Evolutionary conservation across 2,329 filamentous ascomycete species (phyloP), one percentile per base, ranked within the genome.

Genomic region (Chaetothyriales sp.): DNA sequence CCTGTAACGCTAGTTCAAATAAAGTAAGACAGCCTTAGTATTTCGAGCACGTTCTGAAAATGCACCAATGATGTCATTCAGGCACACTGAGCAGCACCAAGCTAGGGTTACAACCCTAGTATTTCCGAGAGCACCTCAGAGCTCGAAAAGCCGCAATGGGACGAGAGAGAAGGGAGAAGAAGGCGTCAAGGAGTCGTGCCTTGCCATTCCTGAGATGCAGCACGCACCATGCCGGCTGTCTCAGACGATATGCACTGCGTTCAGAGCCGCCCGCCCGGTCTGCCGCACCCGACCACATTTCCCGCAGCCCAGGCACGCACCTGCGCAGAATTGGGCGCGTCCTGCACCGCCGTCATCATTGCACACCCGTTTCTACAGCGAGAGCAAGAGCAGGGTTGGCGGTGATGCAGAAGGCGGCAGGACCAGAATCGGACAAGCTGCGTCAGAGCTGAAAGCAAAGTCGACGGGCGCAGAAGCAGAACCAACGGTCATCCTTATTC

Each of bases 221-320:
- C 59, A 58, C 54, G 54, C 59, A 56, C 60, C 60, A 18, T 37
- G 58, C 46, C 58, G 59, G 18, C 54, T 62, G 40, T 54, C 57
- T 49, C 59, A 60, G 53, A 55, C 58, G 44, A 40, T 62, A 52
- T 60, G 60, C 55, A 54, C 58, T 52, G 58, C 58, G 22, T 62
- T 62, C 56, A 55, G 52, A 56, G 58, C 58, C 48, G 57, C 54
- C 62, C 57, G 56, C 37, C 58, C 59, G 13, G 50, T 50, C 44
- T 49, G 25, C 10, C 40, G 15, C 22, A 18, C 15, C 5, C 15
- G 43, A 28, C 22, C 13, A 6, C 43, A 28, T 43, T 6, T 33
- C 44, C 22, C 13, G 2, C 46, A 22, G 20, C 15, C 18, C 40
- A 46, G 4, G 28, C 10, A 29, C 5, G 19, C 33, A 44, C 20